phyloP scores from a whole-genome alignment of 2,329 filamentous ascomycete genomes.

The Diatrype stigma region DNA sequence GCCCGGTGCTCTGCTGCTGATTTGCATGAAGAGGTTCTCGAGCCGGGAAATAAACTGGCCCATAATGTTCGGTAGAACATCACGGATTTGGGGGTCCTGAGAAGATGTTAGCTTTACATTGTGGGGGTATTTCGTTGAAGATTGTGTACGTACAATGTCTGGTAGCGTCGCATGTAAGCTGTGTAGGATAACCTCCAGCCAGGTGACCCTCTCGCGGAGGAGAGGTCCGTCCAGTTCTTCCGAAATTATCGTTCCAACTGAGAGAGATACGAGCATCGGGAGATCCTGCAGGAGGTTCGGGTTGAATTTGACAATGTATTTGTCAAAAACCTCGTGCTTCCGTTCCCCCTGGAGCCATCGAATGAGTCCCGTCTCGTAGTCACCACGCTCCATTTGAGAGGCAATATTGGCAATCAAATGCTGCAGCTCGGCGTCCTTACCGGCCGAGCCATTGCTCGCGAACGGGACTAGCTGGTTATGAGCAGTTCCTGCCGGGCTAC shows the following conservation, averaged over 20 bases:
- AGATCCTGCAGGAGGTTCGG: slow-evolving; percentile 52
- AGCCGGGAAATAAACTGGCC: slow-evolving; percentile 47
- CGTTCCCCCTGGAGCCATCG: slow-evolving; percentile 63
- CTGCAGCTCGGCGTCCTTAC: slow-evolving; percentile 52
- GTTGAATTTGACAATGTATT: slow-evolving; percentile 47
- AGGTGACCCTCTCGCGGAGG: slow-evolving; percentile 52
- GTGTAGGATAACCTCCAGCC: slow-evolving; percentile 58
- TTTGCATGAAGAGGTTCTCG: slow-evolving; percentile 48
- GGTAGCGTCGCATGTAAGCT: slow-evolving; percentile 46
- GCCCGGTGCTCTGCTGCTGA: slow-evolving; percentile 43
- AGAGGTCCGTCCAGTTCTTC: slow-evolving; percentile 51
- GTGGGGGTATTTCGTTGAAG: slow-evolving; percentile 8
- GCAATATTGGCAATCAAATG: slow-evolving; percentile 57
- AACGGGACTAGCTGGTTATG: slow-evolving; percentile 35
- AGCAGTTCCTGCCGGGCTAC: slow-evolving; percentile 26
- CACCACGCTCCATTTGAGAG: slow-evolving; percentile 55
- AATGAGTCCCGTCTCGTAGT: slow-evolving; percentile 59
- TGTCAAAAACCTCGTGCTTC: slow-evolving; percentile 59
- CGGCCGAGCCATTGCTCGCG: slow-evolving; percentile 37
- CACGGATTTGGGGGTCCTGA: slow-evolving; percentile 51
- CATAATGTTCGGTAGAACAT: slow-evolving; percentile 56
- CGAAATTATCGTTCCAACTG: slow-evolving; percentile 60
- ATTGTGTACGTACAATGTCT: slow-evolving; percentile 43
- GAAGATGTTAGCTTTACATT: slow-evolving; percentile 17
- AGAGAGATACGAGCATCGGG: slow-evolving; percentile 58